These are phyloP conservation scores for Macrotyloma uniflorum DNA, from an alignment of 306 rosid genomes.

Conservation along the genomic window DNA sequence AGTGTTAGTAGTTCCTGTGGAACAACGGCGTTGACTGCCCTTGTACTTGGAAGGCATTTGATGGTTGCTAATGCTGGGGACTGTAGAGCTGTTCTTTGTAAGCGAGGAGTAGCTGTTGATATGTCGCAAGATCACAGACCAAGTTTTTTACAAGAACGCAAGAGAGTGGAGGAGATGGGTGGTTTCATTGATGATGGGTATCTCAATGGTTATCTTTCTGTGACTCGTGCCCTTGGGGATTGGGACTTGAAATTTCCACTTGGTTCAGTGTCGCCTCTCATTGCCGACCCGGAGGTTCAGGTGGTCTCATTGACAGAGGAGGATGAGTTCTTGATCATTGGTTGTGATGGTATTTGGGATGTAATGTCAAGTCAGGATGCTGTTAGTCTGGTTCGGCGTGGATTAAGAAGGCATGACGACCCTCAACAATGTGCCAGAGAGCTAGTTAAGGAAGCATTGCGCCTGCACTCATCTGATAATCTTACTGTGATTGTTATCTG, in stretches of 20 bases:
- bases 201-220: slow-evolving; percentile 68
- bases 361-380: slow-evolving; percentile 79
- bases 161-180: slow-evolving; percentile 69
- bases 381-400: slow-evolving; percentile 75
- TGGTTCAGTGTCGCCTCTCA: slow-evolving; percentile 73
- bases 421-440: slow-evolving; percentile 77
- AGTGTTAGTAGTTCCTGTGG: slow-evolving; percentile 67
- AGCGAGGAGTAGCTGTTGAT: slow-evolving; percentile 69
- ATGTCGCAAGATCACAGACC: slow-evolving; percentile 85
- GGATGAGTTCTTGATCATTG: slow-evolving; percentile 79
- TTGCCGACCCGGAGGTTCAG: slow-evolving; percentile 78
- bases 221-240: slow-evolving; percentile 85
- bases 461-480: slow-evolving; percentile 55
- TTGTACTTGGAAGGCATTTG: slow-evolving; percentile 75
- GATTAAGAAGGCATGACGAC: slow-evolving; percentile 74
- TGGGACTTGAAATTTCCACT: slow-evolving; percentile 71
- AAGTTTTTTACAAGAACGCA: slow-evolving; percentile 61
- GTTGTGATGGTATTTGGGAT: slow-evolving; percentile 95
- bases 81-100: slow-evolving; percentile 87
- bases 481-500: slow-evolving; percentile 49
- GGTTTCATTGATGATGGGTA: slow-evolving; percentile 62
- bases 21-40: slow-evolving; percentile 83
- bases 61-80: slow-evolving; percentile 91
- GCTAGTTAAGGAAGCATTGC: slow-evolving; percentile 76
- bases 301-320: slow-evolving; percentile 63